Evolutionary conservation across 1,139 yeast genomes (phyloP).

Genomic region (Pichia sp.): DNA sequence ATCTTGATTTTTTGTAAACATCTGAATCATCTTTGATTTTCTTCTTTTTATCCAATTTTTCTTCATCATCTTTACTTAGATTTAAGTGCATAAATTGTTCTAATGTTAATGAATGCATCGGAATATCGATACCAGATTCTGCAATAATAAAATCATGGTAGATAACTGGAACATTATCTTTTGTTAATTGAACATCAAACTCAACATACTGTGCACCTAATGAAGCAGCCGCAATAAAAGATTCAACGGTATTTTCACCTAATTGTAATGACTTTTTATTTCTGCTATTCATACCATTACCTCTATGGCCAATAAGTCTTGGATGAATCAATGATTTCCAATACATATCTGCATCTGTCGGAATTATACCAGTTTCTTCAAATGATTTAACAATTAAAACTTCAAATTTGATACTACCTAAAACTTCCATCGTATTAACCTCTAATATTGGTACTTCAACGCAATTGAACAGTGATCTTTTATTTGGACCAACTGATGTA

Average conservation of each 20-base stretch:
- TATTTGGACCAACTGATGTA: conserved; percentile 64
- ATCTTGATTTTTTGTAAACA: conserved; percentile 21
- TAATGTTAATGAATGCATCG: conserved; percentile 86
- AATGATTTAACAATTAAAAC: conserved; percentile 69
- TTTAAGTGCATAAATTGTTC: conserved; percentile 81
- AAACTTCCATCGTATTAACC: conserved; percentile 58
- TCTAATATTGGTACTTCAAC: conserved; percentile 78
- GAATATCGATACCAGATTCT: conserved; percentile 93
- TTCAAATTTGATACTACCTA: conserved; percentile 77
- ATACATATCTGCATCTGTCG: conserved; percentile 71
- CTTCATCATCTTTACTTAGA: conserved; percentile 24
- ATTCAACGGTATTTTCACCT: conserved; percentile 94
- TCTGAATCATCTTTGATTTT: conserved; percentile 28
- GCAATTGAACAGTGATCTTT: conserved; percentile 60
- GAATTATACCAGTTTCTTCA: conserved; percentile 60
- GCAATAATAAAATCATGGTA: conserved; percentile 95
- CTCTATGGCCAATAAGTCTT: conserved; percentile 94
- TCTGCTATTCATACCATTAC: conserved; percentile 77
- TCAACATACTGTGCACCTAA: conserved; percentile 91
- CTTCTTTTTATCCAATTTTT: conserved; percentile 18
- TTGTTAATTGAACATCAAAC: conserved; percentile 95
- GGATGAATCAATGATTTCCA: conserved; percentile 90
- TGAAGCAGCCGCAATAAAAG: conserved; percentile 94
- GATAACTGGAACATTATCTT: conserved; percentile 85
- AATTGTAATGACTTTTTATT: conserved; percentile 74